Evolutionary conservation across 1,284 basidiomycete genomes (phyloP).

Genomic region (Amylostereum areolatum): DNA sequence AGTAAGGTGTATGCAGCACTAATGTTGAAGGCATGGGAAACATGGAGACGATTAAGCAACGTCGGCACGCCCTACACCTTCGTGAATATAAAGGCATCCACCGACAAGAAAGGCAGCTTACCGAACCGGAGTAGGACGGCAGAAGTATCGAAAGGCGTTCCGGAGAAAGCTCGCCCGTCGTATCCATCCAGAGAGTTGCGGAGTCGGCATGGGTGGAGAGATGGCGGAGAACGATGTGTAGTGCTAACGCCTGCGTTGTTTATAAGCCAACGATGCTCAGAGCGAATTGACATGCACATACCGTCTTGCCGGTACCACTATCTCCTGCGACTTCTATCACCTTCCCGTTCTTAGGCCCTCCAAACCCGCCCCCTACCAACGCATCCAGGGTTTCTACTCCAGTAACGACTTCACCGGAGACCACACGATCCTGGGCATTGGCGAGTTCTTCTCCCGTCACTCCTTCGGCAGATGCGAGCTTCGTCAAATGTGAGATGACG

Average conservation of each 20-base stretch:
- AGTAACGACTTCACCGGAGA: too few relatives aligned
- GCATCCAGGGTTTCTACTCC: conserved; percentile 45
- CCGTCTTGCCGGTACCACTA: conserved; percentile 58
- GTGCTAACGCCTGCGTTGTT: conserved; percentile 41
- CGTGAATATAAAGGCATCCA: too few relatives aligned
- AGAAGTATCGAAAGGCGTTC: conserved; percentile 40
- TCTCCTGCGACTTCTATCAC: conserved; percentile 65
- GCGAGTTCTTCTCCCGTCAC: too few relatives aligned
- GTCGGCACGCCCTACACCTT: conserved; percentile 28
- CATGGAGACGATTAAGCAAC: conserved; percentile 29
- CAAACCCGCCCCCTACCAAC: conserved; percentile 40
- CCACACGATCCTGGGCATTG: too few relatives aligned
- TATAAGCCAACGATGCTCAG: not conserved
- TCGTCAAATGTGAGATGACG: not conserved
- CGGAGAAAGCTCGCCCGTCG: conserved; percentile 56
- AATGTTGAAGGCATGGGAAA: conserved; percentile 54
- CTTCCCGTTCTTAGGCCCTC: conserved; percentile 25
- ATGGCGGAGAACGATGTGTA: conserved; percentile 51
- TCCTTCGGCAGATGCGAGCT: too few relatives aligned
- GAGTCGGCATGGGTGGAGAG: conserved; percentile 32
- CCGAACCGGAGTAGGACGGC: conserved; percentile 27
- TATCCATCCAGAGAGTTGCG: conserved; percentile 64
- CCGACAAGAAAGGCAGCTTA: conserved; percentile 12
- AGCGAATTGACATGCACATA: conserved; percentile 26
- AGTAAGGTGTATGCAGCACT: conserved; percentile 46